phyloP scores from a whole-genome alignment of 495 filamentous ascomycete genomes.

The Penicillium robsamsonii region DNA sequence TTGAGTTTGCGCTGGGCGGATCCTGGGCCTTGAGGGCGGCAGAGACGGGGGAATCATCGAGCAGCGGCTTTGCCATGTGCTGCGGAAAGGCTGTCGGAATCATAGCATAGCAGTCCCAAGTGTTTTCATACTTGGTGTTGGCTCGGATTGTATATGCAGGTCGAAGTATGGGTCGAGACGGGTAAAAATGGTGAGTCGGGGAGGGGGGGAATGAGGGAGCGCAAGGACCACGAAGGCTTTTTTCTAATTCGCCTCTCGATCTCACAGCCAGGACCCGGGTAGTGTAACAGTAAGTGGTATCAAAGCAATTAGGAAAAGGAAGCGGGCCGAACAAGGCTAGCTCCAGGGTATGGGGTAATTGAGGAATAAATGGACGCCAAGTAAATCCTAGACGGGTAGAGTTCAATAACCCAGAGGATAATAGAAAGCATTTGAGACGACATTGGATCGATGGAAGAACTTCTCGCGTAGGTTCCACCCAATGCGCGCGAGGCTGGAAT shows the following conservation, averaged over 20 bases:
- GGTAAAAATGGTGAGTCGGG: not conserved
- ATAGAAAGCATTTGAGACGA: constrained; percentile 10
- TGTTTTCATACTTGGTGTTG: constrained; percentile 30
- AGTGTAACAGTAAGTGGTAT: not conserved
- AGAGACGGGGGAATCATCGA: constrained; percentile 20
- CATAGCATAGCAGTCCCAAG: constrained; percentile 36
- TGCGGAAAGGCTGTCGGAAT: constrained; percentile 42
- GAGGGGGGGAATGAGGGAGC: not conserved
- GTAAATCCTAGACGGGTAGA: not conserved
- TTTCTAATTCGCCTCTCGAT: constrained; percentile 1
- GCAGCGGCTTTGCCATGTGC: constrained; percentile 39
- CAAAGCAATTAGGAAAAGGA: not conserved
- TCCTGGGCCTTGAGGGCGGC: constrained; percentile 1
- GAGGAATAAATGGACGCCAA: not conserved
- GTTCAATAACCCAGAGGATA: not conserved
- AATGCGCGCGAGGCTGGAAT: constrained; percentile 3
- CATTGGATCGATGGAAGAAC: constrained; percentile 16
- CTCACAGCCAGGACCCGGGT: not conserved
- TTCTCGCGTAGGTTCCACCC: constrained; percentile 2
- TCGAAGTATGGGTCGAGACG: not conserved
- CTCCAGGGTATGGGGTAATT: not conserved
- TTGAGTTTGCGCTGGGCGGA: not conserved
- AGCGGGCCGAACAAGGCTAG: not conserved
- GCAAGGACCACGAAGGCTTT: not conserved
- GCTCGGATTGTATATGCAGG: not conserved